A percentile compares a stretch with the other conserved stretches of the same genome.
These are phyloP conservation scores for Sporothrix euskadiensis DNA, from an alignment of 2,329 filamentous ascomycete species.

Conservation along the genomic window DNA sequence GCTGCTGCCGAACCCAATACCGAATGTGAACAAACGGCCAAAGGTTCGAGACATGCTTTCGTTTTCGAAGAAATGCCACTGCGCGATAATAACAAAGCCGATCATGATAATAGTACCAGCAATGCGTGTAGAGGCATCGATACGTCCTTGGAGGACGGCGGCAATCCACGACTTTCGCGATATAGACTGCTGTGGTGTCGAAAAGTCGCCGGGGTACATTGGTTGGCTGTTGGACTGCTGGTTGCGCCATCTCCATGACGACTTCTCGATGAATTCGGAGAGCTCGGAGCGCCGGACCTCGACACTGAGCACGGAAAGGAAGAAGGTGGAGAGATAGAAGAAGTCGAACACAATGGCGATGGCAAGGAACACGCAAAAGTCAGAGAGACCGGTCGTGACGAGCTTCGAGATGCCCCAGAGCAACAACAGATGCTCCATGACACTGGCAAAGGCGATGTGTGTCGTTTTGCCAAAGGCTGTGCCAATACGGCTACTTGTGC, in stretches of 20 bases:
- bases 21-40: slow-evolving; percentile 36
- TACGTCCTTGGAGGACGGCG: slow-evolving; percentile 62
- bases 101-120: slow-evolving; percentile 73
- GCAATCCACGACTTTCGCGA: slow-evolving; percentile 58
- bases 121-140: slow-evolving; percentile 70
- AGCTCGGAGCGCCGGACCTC: slow-evolving; percentile 76
- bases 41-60: slow-evolving; percentile 47
- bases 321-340: slow-evolving; percentile 77
- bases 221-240: background rate
- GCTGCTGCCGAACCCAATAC: background rate
- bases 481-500: slow-evolving; percentile 67
- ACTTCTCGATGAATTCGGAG: slow-evolving; percentile 67
- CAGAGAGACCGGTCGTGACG: slow-evolving; percentile 64
- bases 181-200: slow-evolving; percentile 30
- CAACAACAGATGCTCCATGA: slow-evolving; percentile 67
- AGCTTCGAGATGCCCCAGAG: slow-evolving; percentile 65
- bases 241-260: slow-evolving; percentile 46
- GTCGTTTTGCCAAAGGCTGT: slow-evolving; percentile 73
- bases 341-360: slow-evolving; percentile 76
- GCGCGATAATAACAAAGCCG: slow-evolving; percentile 69
- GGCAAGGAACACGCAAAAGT: slow-evolving; percentile 74
- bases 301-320: slow-evolving; percentile 74
- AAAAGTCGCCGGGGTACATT: slow-evolving; percentile 29
- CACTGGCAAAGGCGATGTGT: slow-evolving; percentile 66
- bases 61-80: slow-evolving; percentile 75